Base-by-base conservation (phyloP, 352 stramenopile species). In the Phytophthora colocasiae region DNA sequence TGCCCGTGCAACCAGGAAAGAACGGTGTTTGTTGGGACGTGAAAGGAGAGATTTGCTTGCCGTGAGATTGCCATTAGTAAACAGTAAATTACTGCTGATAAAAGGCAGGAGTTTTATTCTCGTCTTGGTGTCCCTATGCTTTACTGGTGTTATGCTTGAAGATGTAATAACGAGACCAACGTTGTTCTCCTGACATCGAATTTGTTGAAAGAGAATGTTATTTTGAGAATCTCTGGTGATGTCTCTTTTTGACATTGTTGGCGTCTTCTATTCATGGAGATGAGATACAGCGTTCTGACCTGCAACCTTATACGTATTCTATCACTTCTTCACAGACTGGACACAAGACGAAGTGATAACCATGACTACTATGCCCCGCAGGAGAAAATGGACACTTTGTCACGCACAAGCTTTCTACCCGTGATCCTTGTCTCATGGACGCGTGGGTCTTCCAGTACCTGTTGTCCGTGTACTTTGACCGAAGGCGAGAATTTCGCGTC, bases 381-480 rank as follows among this genome's bases (percentile, higher is more conserved):
- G 40, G 56, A 69, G 0, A 17, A 46, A 50, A 66, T 73, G 58
- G 43, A 69, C 27, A 27, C 22, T 15, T 46, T 67, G 14, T 50
- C 54, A 15, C 45, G 57, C 7, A 31, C 24, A 1, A 41, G 75
- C 19, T 74, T 75, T 36, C 47, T 78, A 7, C 71, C 74, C 4
- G 41, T 78, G 29, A 58, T 78, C 15, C 57, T 82, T 6, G 40
- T n/a, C n/a, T 78, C 2, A 24, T 80, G 29, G 66, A 80, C 32
- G 66, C 72, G 1, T 72, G 67, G 31, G 43, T 77, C 9, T 82
- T 78, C 36, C 70, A 81, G 29, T 77, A 75, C n/a, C 66, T 81
- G 2, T 4, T 77, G 12, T 49, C 63, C 11, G 47, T 79, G 31
- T 81, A 77, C 63, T 74, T 70, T 32, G 7, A 29, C 4, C 60